Base-by-base conservation (phyloP, 164 flowering plant genomes). In the Macadamia integrifolia region DNA sequence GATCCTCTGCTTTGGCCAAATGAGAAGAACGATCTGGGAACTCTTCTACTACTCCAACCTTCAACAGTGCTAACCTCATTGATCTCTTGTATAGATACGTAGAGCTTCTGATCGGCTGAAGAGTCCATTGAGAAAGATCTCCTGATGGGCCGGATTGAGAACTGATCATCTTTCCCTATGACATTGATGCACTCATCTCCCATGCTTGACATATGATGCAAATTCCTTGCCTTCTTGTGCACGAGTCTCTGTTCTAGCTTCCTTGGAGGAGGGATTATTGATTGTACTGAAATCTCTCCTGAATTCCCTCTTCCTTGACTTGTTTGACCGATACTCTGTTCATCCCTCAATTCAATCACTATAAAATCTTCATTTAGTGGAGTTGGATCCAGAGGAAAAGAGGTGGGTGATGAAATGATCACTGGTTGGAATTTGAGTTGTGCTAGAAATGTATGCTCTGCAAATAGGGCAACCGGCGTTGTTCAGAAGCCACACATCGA, bases 121-220 rank as follows among this genome's bases (percentile, higher is more conserved):
- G 93, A 93, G 64, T 91, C 97, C 98, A 93, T 87, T 0, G 98
- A 93, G 50, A 93, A 78, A 0, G 98, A 93, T 72, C 97, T 81
- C 68, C 98, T 77, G 1, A 91, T 86, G 56, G 97, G 93, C 59
- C 88, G 85, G 18, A 91, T 69, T 1, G 61, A 68, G 46, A 86
- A 86, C 58, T 78, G 78, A 14, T 88, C 92, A 65, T 83, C 91
- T 71, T 80, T 80, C 29, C 44, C 74, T 76, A 96, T 88, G 12
- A 70, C 81, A 31, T 86, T 82, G 66, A 93, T 85, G 64, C 84
- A 87, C 66, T 93, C 98, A 76, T 93, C 97, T 35, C 94, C 96
- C 87, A 85, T 82, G 70, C 98, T 93, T 10, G 83, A 76, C 46
- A 77, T 77, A 69, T 78, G 81, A 3, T 76, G 77, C 18, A 80